Evolutionary conservation across 2,329 filamentous ascomycete genomes (phyloP).

Genomic region (Penicillium sp.): DNA sequence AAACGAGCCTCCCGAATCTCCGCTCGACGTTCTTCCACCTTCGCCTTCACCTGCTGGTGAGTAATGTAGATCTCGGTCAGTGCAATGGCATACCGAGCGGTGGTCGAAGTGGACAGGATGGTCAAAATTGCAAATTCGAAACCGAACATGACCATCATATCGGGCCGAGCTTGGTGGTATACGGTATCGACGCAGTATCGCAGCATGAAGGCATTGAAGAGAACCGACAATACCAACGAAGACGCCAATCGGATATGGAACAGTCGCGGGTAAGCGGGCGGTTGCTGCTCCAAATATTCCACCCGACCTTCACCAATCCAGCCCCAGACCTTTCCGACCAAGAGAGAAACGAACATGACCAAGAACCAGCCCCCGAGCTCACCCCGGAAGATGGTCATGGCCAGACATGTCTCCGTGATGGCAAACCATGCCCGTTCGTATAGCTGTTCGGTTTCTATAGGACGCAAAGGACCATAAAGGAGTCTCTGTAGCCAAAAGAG

Average conservation of each 20-base stretch:
- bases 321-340: conserved; percentile 95
- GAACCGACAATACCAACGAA: conserved; percentile 74
- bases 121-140: conserved; percentile 92
- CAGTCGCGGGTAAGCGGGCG: conserved; percentile 79
- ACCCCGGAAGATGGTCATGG: conserved; percentile 97
- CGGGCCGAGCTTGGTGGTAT: conserved; percentile 81
- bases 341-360: conserved; percentile 89
- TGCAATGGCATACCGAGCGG: conserved; percentile 73
- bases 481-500: conserved; percentile 86
- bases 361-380: conserved; percentile 93
- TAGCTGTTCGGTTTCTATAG: conserved; percentile 93
- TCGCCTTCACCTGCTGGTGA: conserved; percentile 68
- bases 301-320: conserved; percentile 97
- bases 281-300: conserved; percentile 92
- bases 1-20: conserved; percentile 61
- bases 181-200: conserved; percentile 79
- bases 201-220: conserved; percentile 76
- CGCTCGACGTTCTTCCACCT: conserved; percentile 65
- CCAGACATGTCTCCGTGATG: conserved; percentile 91
- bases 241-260: conserved; percentile 81
- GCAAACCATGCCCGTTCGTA: conserved; percentile 99
- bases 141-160: conserved; percentile 99
- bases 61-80: conserved; percentile 75
- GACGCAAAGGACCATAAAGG: conserved; percentile 84
- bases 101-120: conserved; percentile 77